These are phyloP conservation scores for Groenewaldozyma tartarivorans DNA, from an alignment of 805 yeast genomes.

Conservation along the genomic window DNA sequence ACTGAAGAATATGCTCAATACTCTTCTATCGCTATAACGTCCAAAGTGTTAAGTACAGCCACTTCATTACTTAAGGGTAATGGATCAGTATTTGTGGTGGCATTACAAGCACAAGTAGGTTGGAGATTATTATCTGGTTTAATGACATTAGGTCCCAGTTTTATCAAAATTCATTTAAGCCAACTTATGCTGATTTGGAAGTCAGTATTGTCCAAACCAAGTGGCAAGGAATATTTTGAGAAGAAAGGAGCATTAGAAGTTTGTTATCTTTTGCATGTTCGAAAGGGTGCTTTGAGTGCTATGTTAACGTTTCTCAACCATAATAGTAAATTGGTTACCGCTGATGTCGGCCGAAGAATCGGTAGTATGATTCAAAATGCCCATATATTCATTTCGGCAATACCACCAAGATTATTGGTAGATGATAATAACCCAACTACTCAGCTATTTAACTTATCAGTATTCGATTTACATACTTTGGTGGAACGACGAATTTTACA, in stretches of 20 bases:
- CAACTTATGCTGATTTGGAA: conserved; percentile 61
- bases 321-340: conserved; percentile 31
- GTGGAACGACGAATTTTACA: conserved; percentile 39
- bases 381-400: conserved; percentile 20
- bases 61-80: conserved; percentile 33
- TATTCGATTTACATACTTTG: conserved; percentile 24
- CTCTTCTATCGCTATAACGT: conserved; percentile 36
- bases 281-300: conserved; percentile 51
- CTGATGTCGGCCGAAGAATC: conserved; percentile 36
- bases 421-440: conserved; percentile 19
- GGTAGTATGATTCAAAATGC: conserved; percentile 41
- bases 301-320: conserved; percentile 39
- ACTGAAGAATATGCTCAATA: conserved; percentile 25
- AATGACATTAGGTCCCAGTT: conserved; percentile 48
- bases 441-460: conserved; percentile 14
- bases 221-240: conserved; percentile 36
- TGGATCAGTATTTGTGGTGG: conserved; percentile 23
- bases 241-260: conserved; percentile 27
- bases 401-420: conserved; percentile 20
- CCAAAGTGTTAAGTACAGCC: conserved; percentile 37
- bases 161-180: conserved; percentile 44
- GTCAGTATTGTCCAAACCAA: conserved; percentile 35
- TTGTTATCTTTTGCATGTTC: conserved; percentile 36
- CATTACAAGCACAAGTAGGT: conserved; percentile 35
- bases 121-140: conserved; percentile 61